phyloP scores from a whole-genome alignment of 108 stramenopile genomes.

The Skeletonema menzelii region DNA sequence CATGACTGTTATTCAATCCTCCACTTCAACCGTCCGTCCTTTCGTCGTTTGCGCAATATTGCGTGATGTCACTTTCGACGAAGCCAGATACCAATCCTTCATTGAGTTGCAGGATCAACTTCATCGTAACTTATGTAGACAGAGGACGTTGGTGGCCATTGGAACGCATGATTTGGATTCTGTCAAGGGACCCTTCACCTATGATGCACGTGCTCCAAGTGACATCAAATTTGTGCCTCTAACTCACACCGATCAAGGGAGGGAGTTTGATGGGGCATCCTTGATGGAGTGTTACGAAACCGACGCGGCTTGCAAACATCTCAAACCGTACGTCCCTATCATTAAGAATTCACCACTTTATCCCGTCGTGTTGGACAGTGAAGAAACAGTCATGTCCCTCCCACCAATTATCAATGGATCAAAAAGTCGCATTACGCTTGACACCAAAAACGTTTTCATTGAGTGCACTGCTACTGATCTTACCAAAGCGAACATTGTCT shows the following conservation, averaged over 20 bases:
- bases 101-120: slow-evolving; percentile 99
- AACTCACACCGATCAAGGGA: slow-evolving; percentile 73
- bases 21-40: slow-evolving; percentile 90
- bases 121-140: slow-evolving; percentile 98
- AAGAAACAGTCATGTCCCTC: slow-evolving; percentile 88
- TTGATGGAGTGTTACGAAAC: slow-evolving; percentile 89
- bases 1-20: slow-evolving; percentile 84
- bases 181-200: slow-evolving; percentile 89
- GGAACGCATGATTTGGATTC: slow-evolving; percentile 98
- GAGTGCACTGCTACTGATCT: slow-evolving; percentile 99
- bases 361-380: slow-evolving; percentile 91
- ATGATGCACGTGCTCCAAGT: slow-evolving; percentile 85
- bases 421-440: slow-evolving; percentile 88
- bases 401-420: slow-evolving; percentile 99
- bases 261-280: slow-evolving; percentile 61
- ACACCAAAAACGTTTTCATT: slow-evolving; percentile 97
- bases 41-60: slow-evolving; percentile 97
- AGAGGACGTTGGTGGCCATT: slow-evolving; percentile 97
- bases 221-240: slow-evolving; percentile 95
- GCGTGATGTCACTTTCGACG: slow-evolving; percentile 88
- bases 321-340: slow-evolving; percentile 96
- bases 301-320: slow-evolving; percentile 90
- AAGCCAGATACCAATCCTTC: slow-evolving; percentile 93
- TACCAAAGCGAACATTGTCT: slow-evolving; percentile 99
- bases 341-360: slow-evolving; percentile 93